These are phyloP conservation scores for Rhypophila decipiens DNA, from an alignment of 495 filamentous ascomycete genomes.

Conservation along the genomic window DNA sequence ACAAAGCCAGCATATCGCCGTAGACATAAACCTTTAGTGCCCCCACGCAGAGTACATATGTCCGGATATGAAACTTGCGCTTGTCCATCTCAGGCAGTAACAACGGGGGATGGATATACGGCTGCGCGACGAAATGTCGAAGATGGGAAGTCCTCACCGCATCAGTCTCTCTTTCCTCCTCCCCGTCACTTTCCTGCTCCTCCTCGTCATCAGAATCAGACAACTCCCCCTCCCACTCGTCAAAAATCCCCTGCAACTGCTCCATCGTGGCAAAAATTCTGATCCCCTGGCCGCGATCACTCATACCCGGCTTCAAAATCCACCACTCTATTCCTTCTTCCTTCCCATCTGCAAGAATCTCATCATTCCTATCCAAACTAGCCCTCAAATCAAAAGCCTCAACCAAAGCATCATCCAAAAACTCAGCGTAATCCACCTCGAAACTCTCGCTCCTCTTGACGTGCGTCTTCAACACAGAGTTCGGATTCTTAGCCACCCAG, in stretches of 20 bases:
- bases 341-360: constrained; percentile 9
- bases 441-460: constrained; percentile 74
- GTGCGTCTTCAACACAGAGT: constrained; percentile 57
- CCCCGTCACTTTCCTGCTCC: constrained; percentile 21
- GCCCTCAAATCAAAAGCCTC: constrained; percentile 84
- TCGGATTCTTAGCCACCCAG: constrained; percentile 77
- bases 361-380: constrained; percentile 59
- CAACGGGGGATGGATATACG: constrained; percentile 89
- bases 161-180: neutral
- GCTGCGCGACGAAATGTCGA: constrained; percentile 90
- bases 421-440: constrained; percentile 94
- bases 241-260: constrained; percentile 76
- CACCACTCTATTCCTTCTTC: constrained; percentile 59
- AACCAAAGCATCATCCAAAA: constrained; percentile 83
- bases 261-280: constrained; percentile 76
- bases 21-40: constrained; percentile 80
- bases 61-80: constrained; percentile 90
- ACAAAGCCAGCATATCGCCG: constrained; percentile 83
- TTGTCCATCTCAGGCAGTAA: constrained; percentile 55
- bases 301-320: constrained; percentile 97
- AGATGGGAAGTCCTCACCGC: constrained; percentile 75
- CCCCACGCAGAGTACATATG: constrained; percentile 79
- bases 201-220: constrained; percentile 56
- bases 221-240: constrained; percentile 67
- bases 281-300: constrained; percentile 90